Percentiles rank a stretch among this genome's conserved stretches.
Conservation (phyloP, 768 basidiomycete genomes). For the Amanita jacksonii region DNA sequence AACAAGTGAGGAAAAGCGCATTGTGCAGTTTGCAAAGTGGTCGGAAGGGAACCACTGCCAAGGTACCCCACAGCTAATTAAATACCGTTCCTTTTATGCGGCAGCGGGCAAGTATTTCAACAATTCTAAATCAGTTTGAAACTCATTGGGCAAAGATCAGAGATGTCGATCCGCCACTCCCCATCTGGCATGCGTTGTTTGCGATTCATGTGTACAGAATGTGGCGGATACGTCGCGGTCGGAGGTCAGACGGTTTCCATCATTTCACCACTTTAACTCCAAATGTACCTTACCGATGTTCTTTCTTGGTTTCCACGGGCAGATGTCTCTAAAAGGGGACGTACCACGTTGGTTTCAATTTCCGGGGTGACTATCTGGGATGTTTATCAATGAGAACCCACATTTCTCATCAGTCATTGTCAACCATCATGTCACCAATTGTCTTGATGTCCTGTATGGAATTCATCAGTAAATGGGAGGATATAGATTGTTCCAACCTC, state of each 20-base stretch:
- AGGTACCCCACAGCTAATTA: constrained; percentile 12
- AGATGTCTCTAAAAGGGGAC: no score
- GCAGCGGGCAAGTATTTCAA: constrained; percentile 15
- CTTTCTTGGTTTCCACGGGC: no score
- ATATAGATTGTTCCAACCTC: no score
- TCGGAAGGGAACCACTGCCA: constrained; percentile 16
- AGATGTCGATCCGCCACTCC: constrained; percentile 27
- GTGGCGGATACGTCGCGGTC: constrained; percentile 8
- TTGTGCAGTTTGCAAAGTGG: constrained; percentile 16
- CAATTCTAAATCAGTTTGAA: constrained; percentile 24
- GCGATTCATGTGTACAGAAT: no score
- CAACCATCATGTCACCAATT: neutral
- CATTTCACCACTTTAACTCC: constrained; percentile 2
- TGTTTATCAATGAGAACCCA: neutral
- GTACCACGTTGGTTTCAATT: no score
- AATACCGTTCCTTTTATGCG: constrained; percentile 23
- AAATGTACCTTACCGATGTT: neutral
- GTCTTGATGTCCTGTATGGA: no score
- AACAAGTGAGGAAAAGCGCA: constrained; percentile 25
- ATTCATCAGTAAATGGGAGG: no score
- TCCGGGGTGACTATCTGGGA: neutral
- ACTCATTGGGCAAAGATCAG: constrained; percentile 18
- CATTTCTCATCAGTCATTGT: neutral
- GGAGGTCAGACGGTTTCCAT: neutral
- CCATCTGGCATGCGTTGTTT: neutral